Evolutionary conservation across 2,329 filamentous ascomycete genomes (phyloP).

Genomic region (Aspergillaceae sp.): DNA sequence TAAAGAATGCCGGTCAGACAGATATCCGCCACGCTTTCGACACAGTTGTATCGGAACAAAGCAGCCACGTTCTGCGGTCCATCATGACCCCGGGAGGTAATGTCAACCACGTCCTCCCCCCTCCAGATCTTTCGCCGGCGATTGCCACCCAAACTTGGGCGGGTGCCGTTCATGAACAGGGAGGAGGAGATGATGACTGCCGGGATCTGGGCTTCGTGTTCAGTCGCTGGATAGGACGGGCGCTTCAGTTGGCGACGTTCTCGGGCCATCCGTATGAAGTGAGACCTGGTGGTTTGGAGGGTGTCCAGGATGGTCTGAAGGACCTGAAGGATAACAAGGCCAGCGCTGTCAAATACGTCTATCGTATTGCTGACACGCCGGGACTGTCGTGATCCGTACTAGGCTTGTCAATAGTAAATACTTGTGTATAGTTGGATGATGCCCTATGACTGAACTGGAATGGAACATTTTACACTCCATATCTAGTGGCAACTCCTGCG

Average conservation of each 20-base stretch:
- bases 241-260: conserved; percentile 41
- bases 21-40: conserved; percentile 6
- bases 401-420: too few relatives aligned
- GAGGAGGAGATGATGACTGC: conserved; percentile 12
- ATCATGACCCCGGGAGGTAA: conserved; percentile 8
- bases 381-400: neutral
- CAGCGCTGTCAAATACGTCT: conserved; percentile 58
- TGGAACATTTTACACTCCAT: too few relatives aligned
- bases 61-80: conserved; percentile 1
- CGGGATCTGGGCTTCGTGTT: conserved; percentile 39
- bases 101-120: conserved; percentile 6
- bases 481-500: too few relatives aligned
- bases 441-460: too few relatives aligned
- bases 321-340: conserved; percentile 53
- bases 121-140: conserved; percentile 2
- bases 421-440: too few relatives aligned
- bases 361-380: conserved; percentile 43
- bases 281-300: conserved; percentile 44
- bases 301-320: conserved; percentile 45
- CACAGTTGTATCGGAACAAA: conserved; percentile 4
- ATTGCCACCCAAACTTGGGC: conserved; percentile 6
- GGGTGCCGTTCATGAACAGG: neutral
- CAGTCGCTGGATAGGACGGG: conserved; percentile 38
- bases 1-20: conserved; percentile 12
- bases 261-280: conserved; percentile 43